Percentiles rank a stretch among this genome's conserved stretches.
Conservation (phyloP, 192 early-diverging fungal genomes). For the Haplosporangium gracile region DNA sequence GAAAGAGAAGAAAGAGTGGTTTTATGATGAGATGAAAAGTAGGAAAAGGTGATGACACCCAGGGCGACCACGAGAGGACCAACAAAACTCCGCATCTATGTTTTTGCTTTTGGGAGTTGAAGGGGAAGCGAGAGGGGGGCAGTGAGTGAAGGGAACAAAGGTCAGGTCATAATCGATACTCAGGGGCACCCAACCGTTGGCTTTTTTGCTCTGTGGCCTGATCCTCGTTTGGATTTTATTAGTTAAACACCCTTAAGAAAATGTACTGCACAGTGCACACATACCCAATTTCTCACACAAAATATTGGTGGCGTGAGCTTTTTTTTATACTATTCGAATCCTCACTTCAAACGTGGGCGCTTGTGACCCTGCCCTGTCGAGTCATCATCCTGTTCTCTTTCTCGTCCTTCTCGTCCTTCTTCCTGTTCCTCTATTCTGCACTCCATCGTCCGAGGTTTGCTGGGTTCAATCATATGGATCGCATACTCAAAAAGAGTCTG, state of each 20-base stretch:
- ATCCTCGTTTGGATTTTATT: not conserved
- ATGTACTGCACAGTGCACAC: too few relatives aligned
- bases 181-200: not conserved
- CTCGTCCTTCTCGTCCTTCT: too few relatives aligned
- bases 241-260: not conserved
- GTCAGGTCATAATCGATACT: not conserved
- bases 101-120: not conserved
- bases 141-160: not conserved
- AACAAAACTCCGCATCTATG: conserved; percentile 6
- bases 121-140: not conserved
- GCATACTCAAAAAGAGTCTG: too few relatives aligned
- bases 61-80: not conserved
- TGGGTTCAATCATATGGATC: too few relatives aligned
- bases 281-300: not conserved
- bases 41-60: not conserved
- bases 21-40: not conserved
- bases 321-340: not conserved
- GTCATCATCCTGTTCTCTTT: too few relatives aligned
- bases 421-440: too few relatives aligned
- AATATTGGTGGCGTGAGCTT: not conserved
- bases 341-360: too few relatives aligned
- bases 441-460: too few relatives aligned
- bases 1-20: not conserved
- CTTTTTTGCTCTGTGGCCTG: not conserved
- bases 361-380: too few relatives aligned